A percentile compares a stretch with the other conserved stretches of the same genome.
Conservation (phyloP, 2,329 filamentous ascomycete species). For the Cylindrodendrum hubeiense region DNA sequence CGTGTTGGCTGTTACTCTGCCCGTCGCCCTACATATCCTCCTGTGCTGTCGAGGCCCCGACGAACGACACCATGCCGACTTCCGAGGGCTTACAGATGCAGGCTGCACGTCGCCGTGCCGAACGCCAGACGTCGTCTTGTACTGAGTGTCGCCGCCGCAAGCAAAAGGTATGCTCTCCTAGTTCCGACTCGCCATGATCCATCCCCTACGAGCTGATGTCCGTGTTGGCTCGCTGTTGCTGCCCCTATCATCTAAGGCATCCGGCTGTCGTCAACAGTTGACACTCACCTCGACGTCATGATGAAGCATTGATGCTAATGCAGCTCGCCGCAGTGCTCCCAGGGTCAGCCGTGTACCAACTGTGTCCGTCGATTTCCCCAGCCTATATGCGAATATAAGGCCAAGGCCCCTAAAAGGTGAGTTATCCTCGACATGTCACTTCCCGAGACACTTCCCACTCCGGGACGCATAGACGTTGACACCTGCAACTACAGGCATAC, state of each 20-base stretch:
- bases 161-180: slow-evolving; percentile 57
- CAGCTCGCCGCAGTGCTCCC: slow-evolving; percentile 60
- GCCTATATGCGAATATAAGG: slow-evolving; percentile 62
- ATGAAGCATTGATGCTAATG: slow-evolving; percentile 17
- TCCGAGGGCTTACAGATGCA: slow-evolving; percentile 35
- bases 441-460: not conserved
- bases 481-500: slow-evolving; percentile 18
- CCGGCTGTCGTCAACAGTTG: no score
- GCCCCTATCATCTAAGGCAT: not conserved
- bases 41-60: slow-evolving; percentile 18
- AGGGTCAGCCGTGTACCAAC: slow-evolving; percentile 66
- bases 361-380: slow-evolving; percentile 65
- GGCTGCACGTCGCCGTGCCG: slow-evolving; percentile 35
- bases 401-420: slow-evolving; percentile 40
- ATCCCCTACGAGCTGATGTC: not conserved
- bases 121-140: slow-evolving; percentile 57
- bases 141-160: slow-evolving; percentile 65
- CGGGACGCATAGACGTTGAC: not conserved
- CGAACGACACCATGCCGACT: slow-evolving; percentile 31
- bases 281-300: not conserved
- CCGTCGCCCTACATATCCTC: not conserved
- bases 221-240: not conserved
- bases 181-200: not conserved
- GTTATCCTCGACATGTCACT: not conserved
- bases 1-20: not conserved